A percentile compares a stretch with the other conserved stretches of the same genome.
phyloP scores from a whole-genome alignment of 768 basidiomycete genomes.

The Suillus alpinus region DNA sequence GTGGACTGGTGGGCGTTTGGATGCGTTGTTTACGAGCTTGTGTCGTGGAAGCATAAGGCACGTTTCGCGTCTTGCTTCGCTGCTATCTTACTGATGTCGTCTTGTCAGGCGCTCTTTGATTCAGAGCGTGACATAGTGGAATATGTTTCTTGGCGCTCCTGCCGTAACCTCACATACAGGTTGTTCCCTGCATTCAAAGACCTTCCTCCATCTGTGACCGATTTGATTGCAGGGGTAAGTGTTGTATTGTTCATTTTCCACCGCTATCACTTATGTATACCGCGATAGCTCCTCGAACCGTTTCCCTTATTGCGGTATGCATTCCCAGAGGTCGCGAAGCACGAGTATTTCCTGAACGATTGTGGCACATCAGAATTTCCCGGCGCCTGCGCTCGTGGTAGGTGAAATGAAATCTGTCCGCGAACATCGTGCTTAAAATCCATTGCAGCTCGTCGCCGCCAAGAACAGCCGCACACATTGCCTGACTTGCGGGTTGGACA shows the following conservation, averaged over 20 bases:
- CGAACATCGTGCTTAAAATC: too few species aligned
- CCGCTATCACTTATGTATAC: not conserved
- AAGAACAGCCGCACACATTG: too few species aligned
- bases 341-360: not conserved
- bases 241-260: not conserved
- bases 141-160: not conserved
- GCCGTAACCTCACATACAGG: too few species aligned
- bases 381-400: not conserved
- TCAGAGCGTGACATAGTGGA: not conserved
- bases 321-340: not conserved
- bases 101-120: not conserved
- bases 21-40: not conserved
- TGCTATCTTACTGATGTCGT: not conserved
- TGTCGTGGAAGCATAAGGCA: not conserved
- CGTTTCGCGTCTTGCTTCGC: not conserved
- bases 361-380: not conserved
- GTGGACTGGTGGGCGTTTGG: not conserved
- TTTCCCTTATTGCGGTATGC: not conserved
- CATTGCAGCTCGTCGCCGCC: too few species aligned
- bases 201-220: not conserved
- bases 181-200: not conserved
- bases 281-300: not conserved
- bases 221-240: not conserved
- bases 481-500: too few species aligned
- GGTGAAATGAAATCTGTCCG: too few species aligned